These are phyloP conservation scores for Penicillium occitanis DNA, from an alignment of 2,329 filamentous ascomycete genomes.

Conservation along the genomic window DNA sequence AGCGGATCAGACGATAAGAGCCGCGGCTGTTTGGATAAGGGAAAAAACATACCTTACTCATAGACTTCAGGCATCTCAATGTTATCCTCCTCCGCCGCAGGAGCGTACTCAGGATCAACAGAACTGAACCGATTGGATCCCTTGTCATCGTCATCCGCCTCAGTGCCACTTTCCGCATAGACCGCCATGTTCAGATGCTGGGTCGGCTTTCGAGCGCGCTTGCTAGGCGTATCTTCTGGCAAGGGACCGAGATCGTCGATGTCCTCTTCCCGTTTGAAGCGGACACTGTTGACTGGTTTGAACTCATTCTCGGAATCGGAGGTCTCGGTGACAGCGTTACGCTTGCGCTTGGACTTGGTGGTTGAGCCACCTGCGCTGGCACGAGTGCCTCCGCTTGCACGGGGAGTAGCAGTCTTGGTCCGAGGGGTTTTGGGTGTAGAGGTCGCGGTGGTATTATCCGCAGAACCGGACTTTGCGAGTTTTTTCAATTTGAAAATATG, in stretches of 20 bases:
- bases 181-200: constrained; percentile 11
- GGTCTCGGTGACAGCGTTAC: background rate
- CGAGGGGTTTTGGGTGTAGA: background rate
- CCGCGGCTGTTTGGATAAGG: background rate
- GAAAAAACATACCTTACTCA: background rate
- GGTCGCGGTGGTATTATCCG: background rate
- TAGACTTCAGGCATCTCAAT: background rate
- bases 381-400: background rate
- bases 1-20: background rate
- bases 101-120: constrained; percentile 5
- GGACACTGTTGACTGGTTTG: background rate
- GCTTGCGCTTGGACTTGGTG: constrained; percentile 10
- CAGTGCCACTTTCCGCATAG: background rate
- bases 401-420: background rate
- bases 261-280: background rate
- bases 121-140: background rate
- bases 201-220: constrained; percentile 7
- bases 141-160: background rate
- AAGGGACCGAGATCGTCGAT: background rate
- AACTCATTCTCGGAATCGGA: background rate
- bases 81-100: background rate
- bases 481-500: constrained; percentile 17
- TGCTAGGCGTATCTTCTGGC: constrained; percentile 2
- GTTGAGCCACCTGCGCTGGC: background rate
- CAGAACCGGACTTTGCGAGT: background rate